Evolutionary conservation across 73 alveolate genomes (phyloP).

Genomic region (Blepharisma japonicum): DNA sequence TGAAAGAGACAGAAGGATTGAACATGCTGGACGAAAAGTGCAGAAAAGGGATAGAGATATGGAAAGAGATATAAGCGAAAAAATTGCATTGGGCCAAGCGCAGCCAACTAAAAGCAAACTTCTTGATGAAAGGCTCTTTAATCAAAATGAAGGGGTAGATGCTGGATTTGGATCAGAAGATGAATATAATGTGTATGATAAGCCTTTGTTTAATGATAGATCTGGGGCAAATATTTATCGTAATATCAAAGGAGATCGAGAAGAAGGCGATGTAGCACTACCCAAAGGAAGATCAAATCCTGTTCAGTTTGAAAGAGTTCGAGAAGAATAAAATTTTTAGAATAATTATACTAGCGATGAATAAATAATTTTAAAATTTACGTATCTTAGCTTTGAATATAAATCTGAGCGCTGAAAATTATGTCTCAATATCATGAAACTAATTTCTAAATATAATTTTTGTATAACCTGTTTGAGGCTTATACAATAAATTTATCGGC

Average conservation of each 20-base stretch:
- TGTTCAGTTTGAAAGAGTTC: constrained; percentile 24
- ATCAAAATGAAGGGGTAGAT: constrained; percentile 76
- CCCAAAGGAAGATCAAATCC: constrained; percentile 25
- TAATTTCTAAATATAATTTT: too few species aligned
- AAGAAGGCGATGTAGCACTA: constrained; percentile 36
- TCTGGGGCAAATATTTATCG: constrained; percentile 57
- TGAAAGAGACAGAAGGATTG: constrained; percentile 86
- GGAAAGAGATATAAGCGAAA: constrained; percentile 97
- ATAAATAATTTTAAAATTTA: too few species aligned
- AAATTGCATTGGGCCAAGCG: constrained; percentile 92
- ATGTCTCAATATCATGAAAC: too few species aligned
- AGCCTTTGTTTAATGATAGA: constrained; percentile 91
- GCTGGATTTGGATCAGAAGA: constrained; percentile 78
- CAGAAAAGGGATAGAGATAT: constrained; percentile 79
- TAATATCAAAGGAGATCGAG: constrained; percentile 56
- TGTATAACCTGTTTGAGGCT: too few species aligned
- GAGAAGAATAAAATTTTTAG: not conserved
- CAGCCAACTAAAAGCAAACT: constrained; percentile 78
- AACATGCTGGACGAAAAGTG: constrained; percentile 72
- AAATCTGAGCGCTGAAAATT: too few species aligned
- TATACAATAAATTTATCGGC: too few species aligned
- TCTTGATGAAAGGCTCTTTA: constrained; percentile 82
- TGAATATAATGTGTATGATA: constrained; percentile 85
- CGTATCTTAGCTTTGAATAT: too few species aligned
- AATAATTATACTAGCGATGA: too few species aligned